Evolutionary conservation across 2,329 filamentous ascomycete species (phyloP), one percentile per base, ranked within the genome.

Genomic region (Periconia sp.): DNA sequence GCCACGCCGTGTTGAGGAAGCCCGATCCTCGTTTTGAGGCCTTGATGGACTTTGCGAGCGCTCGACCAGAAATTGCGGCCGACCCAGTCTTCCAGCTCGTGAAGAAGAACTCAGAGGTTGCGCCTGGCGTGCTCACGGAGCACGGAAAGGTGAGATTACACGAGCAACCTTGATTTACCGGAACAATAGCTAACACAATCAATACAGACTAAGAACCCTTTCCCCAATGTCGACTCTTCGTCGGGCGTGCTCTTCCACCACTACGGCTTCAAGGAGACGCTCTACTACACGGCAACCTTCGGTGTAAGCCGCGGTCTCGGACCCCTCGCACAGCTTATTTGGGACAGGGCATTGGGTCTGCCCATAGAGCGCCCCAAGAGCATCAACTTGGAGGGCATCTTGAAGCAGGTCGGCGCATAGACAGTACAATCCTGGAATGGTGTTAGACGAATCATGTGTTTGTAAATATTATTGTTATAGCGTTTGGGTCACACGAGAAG

Each of bases 321-420:
- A 6, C 94, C 94, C 16, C 79, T 99, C 35, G 91, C 91, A 30
- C 94, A 99, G 73, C 80, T 99, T 53, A 87, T 99, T 69, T 97
- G 94, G 94, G 92, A 97, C 71, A 84, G 94, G 36, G 92, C 92
- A 12, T 75, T 99, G 51, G 94, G 94, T 40, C 78, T 97, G 67
- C 94, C 94, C 9, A 99, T 99, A 65, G 94, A 99, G 84, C 81
- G 92, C 50, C 94, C 94, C 36, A 99, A 99, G 88, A 95, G 89
- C 73, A 95, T 97, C 69, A 94, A 96, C 74, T 78, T 99, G 42
- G 81, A 89, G 70, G 92, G 92, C 9, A 76, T 99, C 56, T 75
- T 96, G 56, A 87, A 92, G 58, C 70, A 74, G 56, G 72, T 75
- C 17, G 65, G 70, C 40, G 61, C 53, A 21, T 63, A 58, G 41